Base-by-base conservation (phyloP, 176 grass and related monocot genomes). In the barley (Hordeum vulgare) region DNA sequence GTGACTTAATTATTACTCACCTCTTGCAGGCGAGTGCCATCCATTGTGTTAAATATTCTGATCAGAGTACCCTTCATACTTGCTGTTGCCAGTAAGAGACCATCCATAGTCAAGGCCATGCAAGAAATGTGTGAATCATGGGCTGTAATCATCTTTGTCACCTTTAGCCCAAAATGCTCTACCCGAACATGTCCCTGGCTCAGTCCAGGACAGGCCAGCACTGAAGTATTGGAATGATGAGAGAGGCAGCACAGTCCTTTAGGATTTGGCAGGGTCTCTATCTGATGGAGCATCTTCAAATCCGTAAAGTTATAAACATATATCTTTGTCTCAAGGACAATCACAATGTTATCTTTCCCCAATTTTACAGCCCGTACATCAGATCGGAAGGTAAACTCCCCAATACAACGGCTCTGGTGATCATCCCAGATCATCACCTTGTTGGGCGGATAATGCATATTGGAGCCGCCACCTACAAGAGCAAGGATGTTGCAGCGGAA, bases 371-470 rank as follows among this genome's bases (percentile, higher is more conserved):
- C 74, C 59, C 82, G 85, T 1, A 97, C 85, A 80, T 88, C 82
- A 51, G 95, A 93, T 47, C 92, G 91, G 77, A 93, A 97, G 78
- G 95, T 77, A 58, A 94, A 94, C 76, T 97, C 92, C 40, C 86
- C 92, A 77, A 94, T 91, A 78, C 92, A 97, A 68, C 89, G 86
- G 75, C 95, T 91, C 76, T 91, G 90, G 61, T 94, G 90, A 81
- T 97, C 95, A 59, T 97, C 95, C 95, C 95, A 97, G 66, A 97
- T 94, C 75, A 97, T 87, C 47, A 97, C 90, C 88, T 97, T 97
- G 81, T 93, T 97, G 1, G 92, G 84, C 1, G 90, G 95, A 84
- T 94, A 97, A 75, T 88, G 84, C 7, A 54, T 45, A 76, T 94
- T 94, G 67, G 95, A 88, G 56, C 84, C 90, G 8, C 90, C 88